Percentiles rank a stretch among this genome's conserved stretches.
These are phyloP conservation scores for Fraxinus excelsior DNA, from an alignment of 257 asterid genomes.

Conservation along the genomic window DNA sequence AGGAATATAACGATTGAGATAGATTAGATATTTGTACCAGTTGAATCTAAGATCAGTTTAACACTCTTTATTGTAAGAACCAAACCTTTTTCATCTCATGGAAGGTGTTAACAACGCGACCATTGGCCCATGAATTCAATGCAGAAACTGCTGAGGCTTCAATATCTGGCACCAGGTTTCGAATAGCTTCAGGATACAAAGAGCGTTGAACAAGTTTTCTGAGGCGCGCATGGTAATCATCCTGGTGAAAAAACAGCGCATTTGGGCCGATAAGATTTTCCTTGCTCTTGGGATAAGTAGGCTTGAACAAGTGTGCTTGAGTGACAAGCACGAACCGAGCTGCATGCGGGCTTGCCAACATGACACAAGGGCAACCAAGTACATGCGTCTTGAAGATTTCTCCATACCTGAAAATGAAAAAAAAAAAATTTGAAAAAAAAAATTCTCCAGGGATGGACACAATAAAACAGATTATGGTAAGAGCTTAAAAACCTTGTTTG, in stretches of 20 bases:
- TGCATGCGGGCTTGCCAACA: conserved; percentile 91
- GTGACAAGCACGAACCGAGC: conserved; percentile 73
- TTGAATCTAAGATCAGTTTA: not conserved
- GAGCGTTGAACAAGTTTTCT: conserved; percentile 65
- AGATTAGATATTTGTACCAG: not conserved
- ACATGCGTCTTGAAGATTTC: conserved; percentile 81
- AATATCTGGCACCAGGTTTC: conserved; percentile 45
- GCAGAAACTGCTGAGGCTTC: conserved; percentile 48
- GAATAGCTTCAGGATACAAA: conserved; percentile 57
- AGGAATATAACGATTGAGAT: not conserved
- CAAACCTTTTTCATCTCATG: conserved; percentile 72
- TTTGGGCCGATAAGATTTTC: conserved; percentile 71
- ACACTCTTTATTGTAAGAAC: not conserved
- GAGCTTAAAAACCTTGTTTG: conserved; percentile 49
- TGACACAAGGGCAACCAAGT: conserved; percentile 80
- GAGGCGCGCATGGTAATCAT: conserved; percentile 68
- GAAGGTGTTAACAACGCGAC: conserved; percentile 53
- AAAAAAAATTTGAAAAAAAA: not conserved
- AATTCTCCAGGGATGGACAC: too few relatives aligned
- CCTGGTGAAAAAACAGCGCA: conserved; percentile 86
- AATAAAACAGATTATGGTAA: too few relatives aligned
- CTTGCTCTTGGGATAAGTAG: conserved; percentile 84
- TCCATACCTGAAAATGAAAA: conserved; percentile 55
- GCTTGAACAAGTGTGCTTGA: conserved; percentile 75
- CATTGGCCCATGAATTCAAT: conserved; percentile 54